These are phyloP conservation scores for Umbelopsis vinacea DNA, from an alignment of 192 early-diverging fungal genomes.

Conservation along the genomic window DNA sequence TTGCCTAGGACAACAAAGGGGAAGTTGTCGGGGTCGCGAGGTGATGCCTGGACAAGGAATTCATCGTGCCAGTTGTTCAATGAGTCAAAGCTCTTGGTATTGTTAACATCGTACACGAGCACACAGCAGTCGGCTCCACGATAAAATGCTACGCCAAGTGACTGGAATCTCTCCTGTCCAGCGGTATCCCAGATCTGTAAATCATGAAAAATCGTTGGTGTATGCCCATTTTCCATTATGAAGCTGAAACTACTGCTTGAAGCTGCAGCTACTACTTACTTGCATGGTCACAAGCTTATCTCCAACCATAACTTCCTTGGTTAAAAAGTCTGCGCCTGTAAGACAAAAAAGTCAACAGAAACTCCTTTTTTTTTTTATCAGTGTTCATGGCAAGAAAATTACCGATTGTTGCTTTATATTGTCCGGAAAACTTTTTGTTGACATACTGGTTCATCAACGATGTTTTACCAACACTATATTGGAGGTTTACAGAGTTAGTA, in stretches of 20 bases:
- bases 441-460: slow-evolving; percentile 99
- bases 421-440: slow-evolving; percentile 92
- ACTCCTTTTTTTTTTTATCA: background rate
- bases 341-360: too few species aligned
- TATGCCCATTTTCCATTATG: too few species aligned
- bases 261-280: slow-evolving; percentile 45
- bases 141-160: slow-evolving; percentile 98
- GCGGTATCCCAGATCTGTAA: slow-evolving; percentile 98
- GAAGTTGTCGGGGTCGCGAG: slow-evolving; percentile 94
- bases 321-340: slow-evolving; percentile 94
- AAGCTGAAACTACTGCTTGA: too few species aligned
- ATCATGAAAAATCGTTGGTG: too few species aligned
- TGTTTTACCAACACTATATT: slow-evolving; percentile 89
- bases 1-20: slow-evolving; percentile 99
- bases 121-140: slow-evolving; percentile 99
- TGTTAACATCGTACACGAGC: slow-evolving; percentile 96
- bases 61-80: slow-evolving; percentile 93
- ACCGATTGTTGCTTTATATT: slow-evolving; percentile 97
- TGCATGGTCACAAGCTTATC: slow-evolving; percentile 92
- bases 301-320: slow-evolving; percentile 95
- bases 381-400: background rate
- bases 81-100: slow-evolving; percentile 90
- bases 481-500: background rate
- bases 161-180: slow-evolving; percentile 99
- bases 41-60: slow-evolving; percentile 94